These are phyloP conservation scores for Salvia sclarea DNA, from an alignment of 305 asterid genomes.

Conservation along the genomic window DNA sequence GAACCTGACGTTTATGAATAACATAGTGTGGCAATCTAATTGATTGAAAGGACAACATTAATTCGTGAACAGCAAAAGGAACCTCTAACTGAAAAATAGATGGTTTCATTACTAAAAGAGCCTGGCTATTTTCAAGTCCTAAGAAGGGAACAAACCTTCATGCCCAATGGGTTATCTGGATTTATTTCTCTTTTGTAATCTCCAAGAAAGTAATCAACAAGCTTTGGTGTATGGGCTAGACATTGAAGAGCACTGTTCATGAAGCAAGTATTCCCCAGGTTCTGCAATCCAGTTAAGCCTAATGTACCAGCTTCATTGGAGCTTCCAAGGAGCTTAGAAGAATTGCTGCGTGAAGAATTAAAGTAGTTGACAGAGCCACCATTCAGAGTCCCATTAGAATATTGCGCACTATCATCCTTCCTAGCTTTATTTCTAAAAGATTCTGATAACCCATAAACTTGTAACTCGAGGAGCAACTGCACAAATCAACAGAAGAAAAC, in stretches of 20 bases:
- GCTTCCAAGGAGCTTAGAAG: slow-evolving; percentile 50
- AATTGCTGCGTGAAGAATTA: slow-evolving; percentile 53
- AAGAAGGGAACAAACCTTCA: slow-evolving; percentile 64
- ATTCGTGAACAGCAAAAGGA: slow-evolving; percentile 9
- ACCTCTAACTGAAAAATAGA: slow-evolving; percentile 22
- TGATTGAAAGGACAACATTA: slow-evolving; percentile 11
- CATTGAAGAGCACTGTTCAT: slow-evolving; percentile 97
- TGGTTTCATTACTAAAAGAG: slow-evolving; percentile 24
- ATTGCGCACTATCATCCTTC: slow-evolving; percentile 51
- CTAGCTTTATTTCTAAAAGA: slow-evolving; percentile 57
- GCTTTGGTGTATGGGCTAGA: slow-evolving; percentile 88
- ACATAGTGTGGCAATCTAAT: slow-evolving; percentile 19
- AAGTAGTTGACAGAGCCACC: slow-evolving; percentile 48
- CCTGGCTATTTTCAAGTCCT: slow-evolving; percentile 16
- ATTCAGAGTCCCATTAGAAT: slow-evolving; percentile 63
- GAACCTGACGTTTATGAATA: slow-evolving; percentile 9
- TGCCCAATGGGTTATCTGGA: slow-evolving; percentile 87
- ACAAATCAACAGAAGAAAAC: slow-evolving; percentile 33
- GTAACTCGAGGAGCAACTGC: slow-evolving; percentile 89
- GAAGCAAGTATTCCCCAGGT: slow-evolving; percentile 97
- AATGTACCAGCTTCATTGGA: slow-evolving; percentile 78
- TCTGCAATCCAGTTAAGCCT: slow-evolving; percentile 92
- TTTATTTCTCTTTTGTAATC: slow-evolving; percentile 85
- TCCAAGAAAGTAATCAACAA: slow-evolving; percentile 96
- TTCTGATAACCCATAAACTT: slow-evolving; percentile 90